These are phyloP conservation scores for Kazachstania sp. DNA, from an alignment of 1,139 yeast genomes.

Conservation along the genomic window DNA sequence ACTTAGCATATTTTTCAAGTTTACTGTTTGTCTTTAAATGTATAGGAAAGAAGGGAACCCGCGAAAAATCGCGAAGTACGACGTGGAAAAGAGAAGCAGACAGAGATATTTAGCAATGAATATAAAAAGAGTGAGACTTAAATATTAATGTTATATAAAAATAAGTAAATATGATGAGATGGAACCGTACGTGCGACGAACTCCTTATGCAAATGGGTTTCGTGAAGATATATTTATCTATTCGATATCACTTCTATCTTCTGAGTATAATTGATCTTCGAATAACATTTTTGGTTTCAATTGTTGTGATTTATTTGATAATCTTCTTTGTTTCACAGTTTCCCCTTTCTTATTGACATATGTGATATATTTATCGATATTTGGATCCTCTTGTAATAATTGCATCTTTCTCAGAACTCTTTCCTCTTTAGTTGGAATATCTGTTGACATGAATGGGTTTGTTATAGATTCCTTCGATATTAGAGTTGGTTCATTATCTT, in stretches of 20 bases:
- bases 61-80: no score
- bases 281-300: conserved; percentile 19
- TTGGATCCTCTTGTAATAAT: conserved; percentile 17
- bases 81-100: no score
- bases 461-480: not conserved
- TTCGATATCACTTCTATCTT: not conserved
- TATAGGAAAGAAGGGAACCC: no score
- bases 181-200: no score
- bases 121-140: no score
- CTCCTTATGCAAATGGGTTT: no score
- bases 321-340: conserved; percentile 10
- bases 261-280: conserved; percentile 5
- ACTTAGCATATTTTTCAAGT: no score
- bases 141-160: no score
- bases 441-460: conserved; percentile 21
- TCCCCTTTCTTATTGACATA: conserved; percentile 21
- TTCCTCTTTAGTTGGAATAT: conserved; percentile 10
- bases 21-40: no score
- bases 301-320: conserved; percentile 13
- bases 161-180: no score
- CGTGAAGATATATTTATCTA: no score
- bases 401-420: conserved; percentile 11
- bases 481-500: conserved; percentile 8
- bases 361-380: conserved; percentile 15
- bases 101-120: no score